Evolutionary conservation across 1,284 basidiomycete species (phyloP).

Genomic region (Ceratobasidium sp.): DNA sequence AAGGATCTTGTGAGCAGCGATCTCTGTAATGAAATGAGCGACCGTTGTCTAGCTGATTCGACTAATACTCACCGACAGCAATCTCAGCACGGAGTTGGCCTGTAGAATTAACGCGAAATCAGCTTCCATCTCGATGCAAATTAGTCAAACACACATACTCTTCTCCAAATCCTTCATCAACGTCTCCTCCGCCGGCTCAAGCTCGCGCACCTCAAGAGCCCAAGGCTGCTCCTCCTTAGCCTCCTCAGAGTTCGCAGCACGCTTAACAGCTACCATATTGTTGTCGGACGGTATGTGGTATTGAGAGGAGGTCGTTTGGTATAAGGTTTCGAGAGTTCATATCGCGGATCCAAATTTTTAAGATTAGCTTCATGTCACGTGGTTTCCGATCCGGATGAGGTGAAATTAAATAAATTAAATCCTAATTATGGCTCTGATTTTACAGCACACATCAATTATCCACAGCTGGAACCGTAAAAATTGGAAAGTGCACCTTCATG

Average conservation of each 20-base stretch:
- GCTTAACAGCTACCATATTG: constrained; percentile 13
- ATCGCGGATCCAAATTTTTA: constrained; percentile 44
- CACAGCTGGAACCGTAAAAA: no score
- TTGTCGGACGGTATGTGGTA: not conserved
- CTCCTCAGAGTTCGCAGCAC: constrained; percentile 23
- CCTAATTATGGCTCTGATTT: no score
- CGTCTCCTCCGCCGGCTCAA: constrained; percentile 39
- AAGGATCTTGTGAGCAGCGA: constrained; percentile 20
- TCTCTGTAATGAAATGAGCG: constrained; percentile 14
- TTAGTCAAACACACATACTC: constrained; percentile 5
- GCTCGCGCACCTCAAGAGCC: constrained; percentile 30
- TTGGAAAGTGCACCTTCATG: no score
- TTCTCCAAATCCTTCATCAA: constrained; percentile 31
- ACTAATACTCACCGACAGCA: constrained; percentile 18
- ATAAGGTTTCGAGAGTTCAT: not conserved
- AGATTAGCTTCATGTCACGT: constrained; percentile 6
- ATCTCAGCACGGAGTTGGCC: constrained; percentile 35
- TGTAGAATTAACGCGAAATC: not conserved
- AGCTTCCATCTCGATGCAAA: not conserved
- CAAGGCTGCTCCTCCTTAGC: constrained; percentile 9
- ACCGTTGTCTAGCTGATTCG: not conserved
- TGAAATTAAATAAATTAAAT: no score
- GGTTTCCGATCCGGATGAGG: not conserved
- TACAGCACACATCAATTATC: no score
- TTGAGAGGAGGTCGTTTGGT: not conserved